Evolutionary conservation across 306 rosid genomes (phyloP), one percentile per base, ranked within the genome.

Genomic region (Herpetospermum pedunculosum): DNA sequence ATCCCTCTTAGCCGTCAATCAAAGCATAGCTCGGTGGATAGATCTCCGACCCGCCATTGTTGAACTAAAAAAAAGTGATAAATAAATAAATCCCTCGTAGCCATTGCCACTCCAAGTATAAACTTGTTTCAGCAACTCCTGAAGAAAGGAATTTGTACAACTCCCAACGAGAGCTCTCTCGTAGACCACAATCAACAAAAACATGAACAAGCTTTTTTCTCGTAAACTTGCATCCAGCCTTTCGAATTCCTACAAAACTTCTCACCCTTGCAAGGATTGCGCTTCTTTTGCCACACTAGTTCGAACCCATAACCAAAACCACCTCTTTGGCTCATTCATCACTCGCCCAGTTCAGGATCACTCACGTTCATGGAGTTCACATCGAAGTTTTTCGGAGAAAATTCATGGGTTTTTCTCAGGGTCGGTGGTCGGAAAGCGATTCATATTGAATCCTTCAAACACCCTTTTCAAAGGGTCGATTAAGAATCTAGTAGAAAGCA

Each of bases 161-260:
- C 32, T 55, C 64, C 60, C 64, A 49, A 19, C 32, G 4, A 4
- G 8, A 18, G n/a, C 11, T 52, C 13, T 12, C 21, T 44, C 47
- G 2, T 23, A n/a, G n/a, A 5, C 41, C 79, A 44, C 18, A 50
- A 62, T 46, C 72, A 2, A 80, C 23, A 18, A 3, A 40, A 77
- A 73, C 74, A 93, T 90, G 98, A 90, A 83, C 81, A 75, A 87
- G 34, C 41, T 84, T 28, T 40, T 85, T 3, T 60, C 77, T 62
- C 80, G 76, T 75, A 82, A 74, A 62, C 37, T 77, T 72, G 83
- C 77, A 19, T 73, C 81, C 35, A 83, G 82, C 43, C 68, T 79
- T 83, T 69, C 84, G 7, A 52, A 63, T 62, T 52, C 76, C 55
- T 15, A 76, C 49, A 18, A 73, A 25, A 55, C 77, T 48, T 74